These are phyloP conservation scores for Cryptococcus neoformans DNA, from an alignment of 1,284 basidiomycete genomes.

Conservation along the genomic window DNA sequence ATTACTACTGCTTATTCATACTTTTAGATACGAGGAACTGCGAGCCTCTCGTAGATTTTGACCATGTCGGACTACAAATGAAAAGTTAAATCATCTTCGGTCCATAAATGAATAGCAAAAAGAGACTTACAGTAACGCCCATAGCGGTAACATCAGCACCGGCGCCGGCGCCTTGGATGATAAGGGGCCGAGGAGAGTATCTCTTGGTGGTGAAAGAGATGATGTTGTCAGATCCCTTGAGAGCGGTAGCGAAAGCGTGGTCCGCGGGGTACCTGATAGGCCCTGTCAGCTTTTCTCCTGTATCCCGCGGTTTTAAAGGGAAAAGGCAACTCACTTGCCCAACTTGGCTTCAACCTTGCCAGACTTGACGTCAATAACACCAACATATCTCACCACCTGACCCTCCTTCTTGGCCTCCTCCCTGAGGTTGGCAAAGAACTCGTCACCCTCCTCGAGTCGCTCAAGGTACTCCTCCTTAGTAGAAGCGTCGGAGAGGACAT, in stretches of 20 bases:
- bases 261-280: constrained; percentile 69
- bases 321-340: constrained; percentile 60
- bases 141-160: constrained; percentile 97
- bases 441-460: constrained; percentile 80
- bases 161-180: constrained; percentile 93
- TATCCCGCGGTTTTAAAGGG: not conserved
- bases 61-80: constrained; percentile 43
- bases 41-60: constrained; percentile 46
- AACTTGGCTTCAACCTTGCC: constrained; percentile 80
- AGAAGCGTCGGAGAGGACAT: constrained; percentile 62
- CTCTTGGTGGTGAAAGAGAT: constrained; percentile 94
- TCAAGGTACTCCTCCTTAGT: constrained; percentile 79
- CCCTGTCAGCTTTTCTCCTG: not conserved
- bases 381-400: constrained; percentile 88
- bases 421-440: constrained; percentile 70
- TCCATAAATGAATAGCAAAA: not conserved
- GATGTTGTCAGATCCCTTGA: constrained; percentile 96
- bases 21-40: constrained; percentile 9
- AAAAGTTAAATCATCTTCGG: not conserved
- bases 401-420: constrained; percentile 72
- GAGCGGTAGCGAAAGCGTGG: constrained; percentile 92
- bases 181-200: constrained; percentile 77
- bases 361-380: constrained; percentile 79
- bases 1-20: not conserved
- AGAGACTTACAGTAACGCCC: constrained; percentile 63